These are phyloP conservation scores for Globisporangium recalcitrans DNA, from an alignment of 352 stramenopile species.

Conservation along the genomic window DNA sequence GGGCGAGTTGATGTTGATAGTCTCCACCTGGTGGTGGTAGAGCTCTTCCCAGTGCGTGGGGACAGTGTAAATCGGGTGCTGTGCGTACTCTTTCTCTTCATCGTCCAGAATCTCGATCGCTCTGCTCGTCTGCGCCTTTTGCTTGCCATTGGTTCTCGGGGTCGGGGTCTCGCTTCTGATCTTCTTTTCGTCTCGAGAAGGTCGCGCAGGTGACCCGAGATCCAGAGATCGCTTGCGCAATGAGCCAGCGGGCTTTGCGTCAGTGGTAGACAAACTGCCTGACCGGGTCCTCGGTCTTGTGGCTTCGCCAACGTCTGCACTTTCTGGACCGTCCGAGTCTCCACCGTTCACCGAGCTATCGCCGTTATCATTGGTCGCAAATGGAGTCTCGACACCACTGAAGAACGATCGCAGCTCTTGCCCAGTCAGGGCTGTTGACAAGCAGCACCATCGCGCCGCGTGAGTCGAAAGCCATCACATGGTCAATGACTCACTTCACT, in stretches of 20 bases:
- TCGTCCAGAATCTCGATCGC: slow-evolving; percentile 10
- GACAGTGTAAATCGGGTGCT: slow-evolving; percentile 57
- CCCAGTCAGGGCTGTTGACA: slow-evolving; percentile 10
- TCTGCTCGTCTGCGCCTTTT: slow-evolving; percentile 13
- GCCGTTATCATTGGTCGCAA: not conserved
- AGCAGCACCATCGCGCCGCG: not conserved
- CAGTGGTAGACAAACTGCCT: slow-evolving; percentile 27
- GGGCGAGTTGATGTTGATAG: slow-evolving; percentile 56
- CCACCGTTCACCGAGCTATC: not conserved
- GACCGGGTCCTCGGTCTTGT: slow-evolving; percentile 3
- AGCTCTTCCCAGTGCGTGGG: slow-evolving; percentile 70
- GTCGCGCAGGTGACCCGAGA: not conserved
- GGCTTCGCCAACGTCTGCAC: not conserved
- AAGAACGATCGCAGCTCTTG: slow-evolving; percentile 4
- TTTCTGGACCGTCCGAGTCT: not conserved
- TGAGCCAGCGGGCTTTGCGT: slow-evolving; percentile 18
- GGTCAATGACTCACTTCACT: not conserved
- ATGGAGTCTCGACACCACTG: not conserved
- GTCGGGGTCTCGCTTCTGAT: not conserved
- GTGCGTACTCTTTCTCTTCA: slow-evolving; percentile 23
- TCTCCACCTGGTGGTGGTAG: slow-evolving; percentile 52
- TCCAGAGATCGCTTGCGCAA: slow-evolving; percentile 37
- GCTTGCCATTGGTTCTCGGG: slow-evolving; percentile 2
- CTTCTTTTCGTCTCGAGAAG: slow-evolving; percentile 14
- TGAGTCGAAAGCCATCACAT: not conserved